These are phyloP conservation scores for Sporopachydermia quercuum DNA, from an alignment of 805 yeast species.

Conservation along the genomic window DNA sequence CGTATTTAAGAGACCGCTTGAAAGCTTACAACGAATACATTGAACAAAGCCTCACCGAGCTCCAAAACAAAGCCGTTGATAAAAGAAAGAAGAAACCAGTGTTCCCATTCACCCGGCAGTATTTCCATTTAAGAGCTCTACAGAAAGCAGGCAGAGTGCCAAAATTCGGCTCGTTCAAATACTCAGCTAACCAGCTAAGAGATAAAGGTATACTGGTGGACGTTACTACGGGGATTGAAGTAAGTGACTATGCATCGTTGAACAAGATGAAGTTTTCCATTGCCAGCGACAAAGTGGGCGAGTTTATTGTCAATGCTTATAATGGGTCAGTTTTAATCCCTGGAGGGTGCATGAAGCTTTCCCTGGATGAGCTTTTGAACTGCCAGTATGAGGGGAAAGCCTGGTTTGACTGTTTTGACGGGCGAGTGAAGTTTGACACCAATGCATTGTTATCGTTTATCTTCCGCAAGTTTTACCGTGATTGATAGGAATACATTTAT, in stretches of 20 bases:
- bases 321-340: conserved; percentile 47
- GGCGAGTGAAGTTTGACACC: conserved; percentile 55
- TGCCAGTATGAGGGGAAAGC: conserved; percentile 34
- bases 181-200: conserved; percentile 56
- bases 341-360: conserved; percentile 34
- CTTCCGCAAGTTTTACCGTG: conserved; percentile 61
- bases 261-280: conserved; percentile 63
- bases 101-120: conserved; percentile 53
- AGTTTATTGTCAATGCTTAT: conserved; percentile 61
- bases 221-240: conserved; percentile 35
- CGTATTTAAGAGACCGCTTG: conserved; percentile 25
- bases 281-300: conserved; percentile 59
- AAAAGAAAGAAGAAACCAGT: conserved; percentile 15
- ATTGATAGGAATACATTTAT: conserved; percentile 17
- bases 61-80: conserved; percentile 26
- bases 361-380: conserved; percentile 57
- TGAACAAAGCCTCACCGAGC: conserved; percentile 32
- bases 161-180: conserved; percentile 63
- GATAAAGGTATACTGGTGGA: conserved; percentile 58
- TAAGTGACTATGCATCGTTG: conserved; percentile 27
- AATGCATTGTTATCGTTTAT: conserved; percentile 53
- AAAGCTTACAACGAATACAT: conserved; percentile 31
- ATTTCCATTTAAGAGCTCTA: conserved; percentile 58
- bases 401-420: conserved; percentile 36
- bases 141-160: conserved; percentile 54